phyloP scores from a whole-genome alignment of 257 asterid genomes.

The Solanum pennellii region DNA sequence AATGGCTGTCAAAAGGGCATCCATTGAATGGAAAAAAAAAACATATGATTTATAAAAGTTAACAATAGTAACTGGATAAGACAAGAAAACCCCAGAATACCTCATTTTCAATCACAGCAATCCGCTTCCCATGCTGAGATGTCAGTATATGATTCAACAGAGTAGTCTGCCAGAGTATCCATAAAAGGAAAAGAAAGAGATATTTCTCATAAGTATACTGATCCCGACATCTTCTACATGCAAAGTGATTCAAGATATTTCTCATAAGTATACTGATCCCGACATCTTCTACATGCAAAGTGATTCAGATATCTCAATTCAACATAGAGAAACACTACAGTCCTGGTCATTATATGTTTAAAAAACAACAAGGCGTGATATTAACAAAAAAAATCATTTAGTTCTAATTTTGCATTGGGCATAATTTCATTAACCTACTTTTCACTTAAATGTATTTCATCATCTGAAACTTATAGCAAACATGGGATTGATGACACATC shows the following conservation, averaged over 20 bases:
- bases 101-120: conserved; percentile 97
- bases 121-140: conserved; percentile 86
- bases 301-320: background rate
- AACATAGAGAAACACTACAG: background rate
- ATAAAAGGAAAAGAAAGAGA: background rate
- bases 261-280: background rate
- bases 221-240: background rate
- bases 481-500: background rate
- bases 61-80: background rate
- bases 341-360: background rate
- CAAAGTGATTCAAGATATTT: background rate
- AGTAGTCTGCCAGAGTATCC: conserved; percentile 62
- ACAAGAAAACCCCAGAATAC: conserved; percentile 22
- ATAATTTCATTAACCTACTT: background rate
- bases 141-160: conserved; percentile 91
- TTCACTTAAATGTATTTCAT: background rate
- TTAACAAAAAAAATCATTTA: background rate
- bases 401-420: background rate
- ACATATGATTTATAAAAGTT: background rate
- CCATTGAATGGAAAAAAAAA: background rate
- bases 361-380: background rate
- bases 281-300: background rate
- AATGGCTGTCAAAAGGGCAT: background rate
- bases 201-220: background rate
- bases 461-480: background rate